Conservation (phyloP, 805 yeast genomes). For the Suhomyces prunicola region DNA sequence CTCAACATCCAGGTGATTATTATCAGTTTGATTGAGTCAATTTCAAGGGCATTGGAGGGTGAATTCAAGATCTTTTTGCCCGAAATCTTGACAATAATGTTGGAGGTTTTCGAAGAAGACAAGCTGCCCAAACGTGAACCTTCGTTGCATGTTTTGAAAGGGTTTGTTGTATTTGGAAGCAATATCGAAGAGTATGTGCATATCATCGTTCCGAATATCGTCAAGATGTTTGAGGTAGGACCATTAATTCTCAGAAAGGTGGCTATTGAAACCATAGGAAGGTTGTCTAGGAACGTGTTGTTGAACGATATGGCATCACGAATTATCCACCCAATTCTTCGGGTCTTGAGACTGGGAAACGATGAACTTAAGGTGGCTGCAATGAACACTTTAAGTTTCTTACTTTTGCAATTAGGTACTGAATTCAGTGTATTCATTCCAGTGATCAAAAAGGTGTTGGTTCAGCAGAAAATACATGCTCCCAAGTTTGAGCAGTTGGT, state of each 20-base stretch:
- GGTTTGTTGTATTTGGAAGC: slow-evolving; percentile 82
- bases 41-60: slow-evolving; percentile 83
- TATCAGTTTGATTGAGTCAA: slow-evolving; percentile 74
- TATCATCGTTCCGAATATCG: slow-evolving; percentile 81
- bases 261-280: slow-evolving; percentile 81
- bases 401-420: slow-evolving; percentile 75
- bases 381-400: slow-evolving; percentile 74
- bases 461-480: slow-evolving; percentile 63
- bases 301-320: slow-evolving; percentile 87
- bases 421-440: slow-evolving; percentile 88
- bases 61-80: slow-evolving; percentile 87
- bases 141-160: slow-evolving; percentile 70
- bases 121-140: slow-evolving; percentile 58
- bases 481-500: slow-evolving; percentile 79
- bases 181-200: slow-evolving; percentile 88
- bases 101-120: slow-evolving; percentile 74
- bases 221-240: slow-evolving; percentile 71
- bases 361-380: slow-evolving; percentile 64
- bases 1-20: slow-evolving; percentile 71
- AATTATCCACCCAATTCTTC: slow-evolving; percentile 78
- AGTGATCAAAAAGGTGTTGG: slow-evolving; percentile 63
- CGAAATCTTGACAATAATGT: slow-evolving; percentile 67
- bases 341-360: slow-evolving; percentile 54
- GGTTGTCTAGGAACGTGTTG: slow-evolving; percentile 66
- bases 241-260: slow-evolving; percentile 62